phyloP scores from a whole-genome alignment of 2,329 filamentous ascomycete genomes.

The Talaromyces sp. region DNA sequence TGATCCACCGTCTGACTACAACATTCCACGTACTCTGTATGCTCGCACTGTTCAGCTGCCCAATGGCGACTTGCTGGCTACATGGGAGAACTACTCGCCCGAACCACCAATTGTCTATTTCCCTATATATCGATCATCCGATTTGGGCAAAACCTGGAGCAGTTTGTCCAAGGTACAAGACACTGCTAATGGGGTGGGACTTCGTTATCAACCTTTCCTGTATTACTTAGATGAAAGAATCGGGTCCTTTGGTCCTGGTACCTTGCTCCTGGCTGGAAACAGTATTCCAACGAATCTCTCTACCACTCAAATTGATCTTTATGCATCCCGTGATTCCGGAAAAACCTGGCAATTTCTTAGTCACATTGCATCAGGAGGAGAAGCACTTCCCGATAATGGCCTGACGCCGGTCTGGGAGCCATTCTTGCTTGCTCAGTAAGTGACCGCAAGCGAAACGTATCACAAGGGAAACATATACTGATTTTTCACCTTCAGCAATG shows the following conservation, averaged over 20 bases:
- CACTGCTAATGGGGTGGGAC: neutral
- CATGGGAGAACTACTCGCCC: neutral
- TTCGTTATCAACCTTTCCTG: neutral
- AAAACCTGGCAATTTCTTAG: neutral
- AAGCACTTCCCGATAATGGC: neutral
- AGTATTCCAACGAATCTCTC: neutral
- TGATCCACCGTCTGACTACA: neutral
- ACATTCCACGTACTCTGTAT: neutral
- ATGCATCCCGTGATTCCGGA: neutral
- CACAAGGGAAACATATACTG: neutral
- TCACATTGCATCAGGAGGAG: neutral
- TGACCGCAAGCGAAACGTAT: neutral
- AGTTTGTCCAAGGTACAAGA: neutral
- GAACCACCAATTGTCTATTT: neutral
- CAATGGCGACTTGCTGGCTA: neutral
- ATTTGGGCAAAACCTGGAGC: neutral
- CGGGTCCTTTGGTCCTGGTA: neutral
- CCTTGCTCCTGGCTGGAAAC: neutral
- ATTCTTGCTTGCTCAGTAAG: neutral
- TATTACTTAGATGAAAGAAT: neutral
- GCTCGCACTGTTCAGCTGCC: neutral
- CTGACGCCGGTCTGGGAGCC: neutral
- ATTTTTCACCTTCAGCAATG: neutral
- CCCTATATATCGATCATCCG: neutral
- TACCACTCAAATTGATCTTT: neutral